Percentiles rank a stretch among this genome's conserved stretches.
These are phyloP conservation scores for Rhizophlyctis rosea DNA, from an alignment of 192 early-diverging fungal genomes.

Conservation along the genomic window DNA sequence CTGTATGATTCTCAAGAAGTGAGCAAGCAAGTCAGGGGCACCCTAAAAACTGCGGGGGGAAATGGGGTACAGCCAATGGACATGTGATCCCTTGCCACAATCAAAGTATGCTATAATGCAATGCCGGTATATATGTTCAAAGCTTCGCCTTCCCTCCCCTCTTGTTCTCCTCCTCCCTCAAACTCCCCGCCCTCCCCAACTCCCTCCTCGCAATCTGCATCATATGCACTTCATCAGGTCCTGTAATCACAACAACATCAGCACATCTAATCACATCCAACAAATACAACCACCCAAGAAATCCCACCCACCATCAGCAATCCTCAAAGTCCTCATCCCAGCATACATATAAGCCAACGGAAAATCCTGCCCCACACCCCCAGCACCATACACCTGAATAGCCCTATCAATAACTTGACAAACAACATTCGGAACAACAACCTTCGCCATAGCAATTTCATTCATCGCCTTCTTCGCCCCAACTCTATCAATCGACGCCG, in stretches of 20 bases:
- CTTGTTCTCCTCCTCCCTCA: slow-evolving; percentile 26
- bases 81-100: too few relatives aligned
- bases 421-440: slow-evolving; percentile 77
- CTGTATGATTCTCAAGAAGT: too few relatives aligned
- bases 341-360: slow-evolving; percentile 83
- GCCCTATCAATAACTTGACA: slow-evolving; percentile 81
- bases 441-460: slow-evolving; percentile 97
- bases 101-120: too few relatives aligned
- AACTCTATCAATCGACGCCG: slow-evolving; percentile 83
- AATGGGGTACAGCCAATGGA: too few relatives aligned
- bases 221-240: slow-evolving; percentile 89
- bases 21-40: too few relatives aligned
- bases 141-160: slow-evolving; percentile 27
- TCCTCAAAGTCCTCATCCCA: slow-evolving; percentile 73
- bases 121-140: neutral
- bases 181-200: slow-evolving; percentile 24
- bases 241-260: neutral
- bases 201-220: slow-evolving; percentile 69
- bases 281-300: slow-evolving; percentile 10
- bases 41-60: too few relatives aligned
- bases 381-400: slow-evolving; percentile 92
- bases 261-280: neutral
- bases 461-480: slow-evolving; percentile 87
- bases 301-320: slow-evolving; percentile 73
- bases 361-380: slow-evolving; percentile 83